Evolutionary conservation across 2,329 filamentous ascomycete species (phyloP).

Genomic region (Xylariaceae sp.): DNA sequence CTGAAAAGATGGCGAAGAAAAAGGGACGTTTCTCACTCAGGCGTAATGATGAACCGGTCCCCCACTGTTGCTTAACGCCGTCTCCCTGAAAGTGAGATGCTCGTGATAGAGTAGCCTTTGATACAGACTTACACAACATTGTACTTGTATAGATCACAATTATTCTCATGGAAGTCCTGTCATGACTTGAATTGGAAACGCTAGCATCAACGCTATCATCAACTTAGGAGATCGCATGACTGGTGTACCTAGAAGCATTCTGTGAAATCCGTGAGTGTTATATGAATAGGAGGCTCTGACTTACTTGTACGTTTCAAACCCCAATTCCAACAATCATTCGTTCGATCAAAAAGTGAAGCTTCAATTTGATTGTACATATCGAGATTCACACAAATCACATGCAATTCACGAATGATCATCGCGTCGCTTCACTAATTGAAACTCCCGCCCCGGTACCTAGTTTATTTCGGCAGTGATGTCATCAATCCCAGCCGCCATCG

Average conservation of each 20-base stretch:
- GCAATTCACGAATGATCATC: background rate
- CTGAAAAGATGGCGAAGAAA: slow-evolving; percentile 31
- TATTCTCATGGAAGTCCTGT: too few relatives aligned
- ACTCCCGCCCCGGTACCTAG: background rate
- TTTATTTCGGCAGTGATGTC: background rate
- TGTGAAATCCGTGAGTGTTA: too few relatives aligned
- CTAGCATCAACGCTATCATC: too few relatives aligned
- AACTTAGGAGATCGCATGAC: too few relatives aligned
- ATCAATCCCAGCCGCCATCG: background rate
- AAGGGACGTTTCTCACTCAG: slow-evolving; percentile 14
- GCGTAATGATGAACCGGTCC: slow-evolving; percentile 21
- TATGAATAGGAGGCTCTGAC: too few relatives aligned
- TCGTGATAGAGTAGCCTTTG: background rate
- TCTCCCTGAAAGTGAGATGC: slow-evolving; percentile 12
- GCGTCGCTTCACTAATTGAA: background rate
- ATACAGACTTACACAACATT: background rate
- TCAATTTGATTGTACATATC: too few relatives aligned
- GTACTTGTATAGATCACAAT: background rate
- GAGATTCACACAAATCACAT: background rate
- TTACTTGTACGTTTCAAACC: too few relatives aligned
- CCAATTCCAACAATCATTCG: too few relatives aligned
- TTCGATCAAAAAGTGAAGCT: too few relatives aligned
- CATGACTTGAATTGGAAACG: too few relatives aligned
- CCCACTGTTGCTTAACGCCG: slow-evolving; percentile 14
- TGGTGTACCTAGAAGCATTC: too few relatives aligned